Conservation (phyloP, 306 rosid species). For the Cucurbita ficifolia region DNA sequence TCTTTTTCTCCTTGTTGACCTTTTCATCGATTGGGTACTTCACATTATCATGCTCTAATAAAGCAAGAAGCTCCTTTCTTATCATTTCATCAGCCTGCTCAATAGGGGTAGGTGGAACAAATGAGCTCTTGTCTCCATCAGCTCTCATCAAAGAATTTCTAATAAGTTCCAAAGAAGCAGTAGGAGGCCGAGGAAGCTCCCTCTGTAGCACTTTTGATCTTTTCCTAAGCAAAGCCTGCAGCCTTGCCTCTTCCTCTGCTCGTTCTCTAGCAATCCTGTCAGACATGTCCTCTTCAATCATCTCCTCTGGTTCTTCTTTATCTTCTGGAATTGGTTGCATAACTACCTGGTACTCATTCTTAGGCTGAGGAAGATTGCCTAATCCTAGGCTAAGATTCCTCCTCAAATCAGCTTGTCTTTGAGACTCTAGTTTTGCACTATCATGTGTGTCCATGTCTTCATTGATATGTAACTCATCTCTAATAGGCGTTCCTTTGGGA, state of each 20-base stretch:
- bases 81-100: conserved; percentile 87
- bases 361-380: conserved; percentile 59
- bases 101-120: conserved; percentile 79
- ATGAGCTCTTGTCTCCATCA: conserved; percentile 89
- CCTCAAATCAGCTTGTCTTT: conserved; percentile 59
- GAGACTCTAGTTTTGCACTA: conserved; percentile 54
- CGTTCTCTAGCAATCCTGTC: conserved; percentile 82
- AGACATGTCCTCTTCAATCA: conserved; percentile 90
- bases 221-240: conserved; percentile 73
- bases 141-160: conserved; percentile 65
- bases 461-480: conserved; percentile 79
- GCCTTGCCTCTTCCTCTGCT: conserved; percentile 79
- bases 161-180: conserved; percentile 61
- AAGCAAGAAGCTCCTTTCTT: conserved; percentile 50
- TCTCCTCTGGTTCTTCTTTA: conserved; percentile 59
- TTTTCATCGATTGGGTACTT: conserved; percentile 68
- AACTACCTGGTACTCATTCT: conserved; percentile 76
- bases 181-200: conserved; percentile 92
- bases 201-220: conserved; percentile 90
- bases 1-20: conserved; percentile 57
- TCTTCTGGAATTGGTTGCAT: conserved; percentile 79
- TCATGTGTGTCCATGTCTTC: conserved; percentile 63
- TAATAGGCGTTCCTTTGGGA: conserved; percentile 76
- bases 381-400: conserved; percentile 65
- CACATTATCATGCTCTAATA: conserved; percentile 81